A percentile compares a stretch with the other conserved stretches of the same genome.
phyloP scores from a whole-genome alignment of 257 asterid genomes.

The Lantana camara region DNA sequence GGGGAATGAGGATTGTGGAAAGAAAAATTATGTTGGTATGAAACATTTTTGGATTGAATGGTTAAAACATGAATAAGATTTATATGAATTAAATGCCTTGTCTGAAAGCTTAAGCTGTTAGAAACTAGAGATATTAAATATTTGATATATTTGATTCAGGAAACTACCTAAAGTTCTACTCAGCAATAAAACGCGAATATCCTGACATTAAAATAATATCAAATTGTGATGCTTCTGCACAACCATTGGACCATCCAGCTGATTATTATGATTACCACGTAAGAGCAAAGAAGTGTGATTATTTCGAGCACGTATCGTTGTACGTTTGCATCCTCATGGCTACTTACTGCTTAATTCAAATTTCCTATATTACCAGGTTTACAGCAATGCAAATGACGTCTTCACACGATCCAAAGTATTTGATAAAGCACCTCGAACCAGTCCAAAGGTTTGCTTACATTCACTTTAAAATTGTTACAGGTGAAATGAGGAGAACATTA shows the following conservation, averaged over 20 bases:
- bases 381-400: constrained; percentile 56
- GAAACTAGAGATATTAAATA: no score
- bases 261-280: constrained; percentile 92
- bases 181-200: constrained; percentile 64
- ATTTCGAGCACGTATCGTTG: constrained; percentile 7
- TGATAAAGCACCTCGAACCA: constrained; percentile 59
- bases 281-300: constrained; percentile 21
- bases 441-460: constrained; percentile 80
- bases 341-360: constrained; percentile 3
- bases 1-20: constrained; percentile 95
- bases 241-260: constrained; percentile 86
- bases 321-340: neutral
- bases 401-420: constrained; percentile 55
- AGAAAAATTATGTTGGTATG: constrained; percentile 76
- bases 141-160: constrained; percentile 44
- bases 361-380: constrained; percentile 54
- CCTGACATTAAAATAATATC: constrained; percentile 84
- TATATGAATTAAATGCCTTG: neutral
- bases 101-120: no score
- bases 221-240: constrained; percentile 82
- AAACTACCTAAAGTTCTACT: constrained; percentile 84
- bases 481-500: constrained; percentile 1
- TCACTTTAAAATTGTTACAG: constrained; percentile 10
- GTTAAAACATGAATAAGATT: neutral
- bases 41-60: constrained; percentile 6